Evolutionary conservation across 768 basidiomycete genomes (phyloP).

Genomic region (Agaricus blazei): DNA sequence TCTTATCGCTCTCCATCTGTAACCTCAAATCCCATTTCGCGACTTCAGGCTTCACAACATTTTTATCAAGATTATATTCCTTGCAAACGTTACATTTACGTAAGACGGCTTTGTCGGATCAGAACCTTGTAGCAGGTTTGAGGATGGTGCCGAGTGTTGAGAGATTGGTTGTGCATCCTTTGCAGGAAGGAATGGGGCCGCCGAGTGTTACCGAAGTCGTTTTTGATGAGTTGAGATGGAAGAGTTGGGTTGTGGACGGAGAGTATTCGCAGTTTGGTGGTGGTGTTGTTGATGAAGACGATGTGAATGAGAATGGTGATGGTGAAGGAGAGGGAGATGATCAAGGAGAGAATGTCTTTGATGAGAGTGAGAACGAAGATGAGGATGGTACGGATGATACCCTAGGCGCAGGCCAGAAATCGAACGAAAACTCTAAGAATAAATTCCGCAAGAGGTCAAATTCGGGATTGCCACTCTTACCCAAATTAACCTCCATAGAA

Average conservation of each 20-base stretch:
- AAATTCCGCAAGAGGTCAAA: slow-evolving; percentile 13
- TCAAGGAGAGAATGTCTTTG: not conserved
- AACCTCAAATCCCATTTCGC: slow-evolving; percentile 31
- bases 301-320: not conserved
- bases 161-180: slow-evolving; percentile 27
- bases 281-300: slow-evolving; percentile 7
- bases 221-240: slow-evolving; percentile 31
- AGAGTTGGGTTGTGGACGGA: slow-evolving; percentile 13
- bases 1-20: slow-evolving; percentile 33
- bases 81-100: slow-evolving; percentile 32
- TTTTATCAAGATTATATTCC: slow-evolving; percentile 26
- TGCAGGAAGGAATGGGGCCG: slow-evolving; percentile 11
- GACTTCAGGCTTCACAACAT: slow-evolving; percentile 23
- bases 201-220: slow-evolving; percentile 29
- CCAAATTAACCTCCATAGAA: slow-evolving; percentile 30
- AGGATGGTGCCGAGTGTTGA: slow-evolving; percentile 28
- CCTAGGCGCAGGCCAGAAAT: not conserved
- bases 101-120: slow-evolving; percentile 29
- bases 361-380: not conserved
- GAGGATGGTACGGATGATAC: too few relatives aligned
- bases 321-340: not conserved
- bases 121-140: slow-evolving; percentile 27
- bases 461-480: slow-evolving; percentile 19
- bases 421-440: slow-evolving; percentile 11
- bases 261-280: slow-evolving; percentile 10